Evolutionary conservation across 768 basidiomycete species (phyloP).

Genomic region (Chalciporus piperatus): DNA sequence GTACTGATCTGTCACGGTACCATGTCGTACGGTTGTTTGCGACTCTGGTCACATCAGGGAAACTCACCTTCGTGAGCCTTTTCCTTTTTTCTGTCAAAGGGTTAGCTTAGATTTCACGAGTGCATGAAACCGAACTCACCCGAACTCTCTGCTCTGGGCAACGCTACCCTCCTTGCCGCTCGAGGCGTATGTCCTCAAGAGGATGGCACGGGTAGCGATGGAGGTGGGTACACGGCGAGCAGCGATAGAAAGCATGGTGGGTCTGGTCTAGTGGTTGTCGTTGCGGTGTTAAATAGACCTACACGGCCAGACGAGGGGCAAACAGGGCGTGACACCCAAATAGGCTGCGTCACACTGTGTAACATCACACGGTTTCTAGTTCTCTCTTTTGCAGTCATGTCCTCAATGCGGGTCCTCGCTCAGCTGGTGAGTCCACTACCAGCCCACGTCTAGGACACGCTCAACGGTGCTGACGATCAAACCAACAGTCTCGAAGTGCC

Average conservation of each 20-base stretch:
- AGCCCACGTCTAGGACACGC: background rate
- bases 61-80: conserved; percentile 61
- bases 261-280: background rate
- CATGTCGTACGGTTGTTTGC: background rate
- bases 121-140: conserved; percentile 37
- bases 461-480: background rate
- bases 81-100: conserved; percentile 59
- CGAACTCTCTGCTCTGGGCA: conserved; percentile 61
- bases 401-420: conserved; percentile 52
- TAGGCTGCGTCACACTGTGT: conserved; percentile 27
- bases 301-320: background rate
- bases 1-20: conserved; percentile 54
- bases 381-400: conserved; percentile 55
- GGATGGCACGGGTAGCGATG: conserved; percentile 34
- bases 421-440: conserved; percentile 38
- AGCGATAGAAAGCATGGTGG: conserved; percentile 24
- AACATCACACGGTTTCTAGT: conserved; percentile 46
- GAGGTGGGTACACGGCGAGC: conserved; percentile 41
- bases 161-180: conserved; percentile 52
- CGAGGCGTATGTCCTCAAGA: conserved; percentile 35
- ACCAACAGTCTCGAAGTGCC: conserved; percentile 40
- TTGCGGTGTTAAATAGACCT: background rate
- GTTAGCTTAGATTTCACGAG: conserved; percentile 1
- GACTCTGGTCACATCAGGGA: background rate
- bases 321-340: conserved; percentile 21